phyloP scores from a whole-genome alignment of 495 filamentous ascomycete genomes.

The Geoglossum glabrum region DNA sequence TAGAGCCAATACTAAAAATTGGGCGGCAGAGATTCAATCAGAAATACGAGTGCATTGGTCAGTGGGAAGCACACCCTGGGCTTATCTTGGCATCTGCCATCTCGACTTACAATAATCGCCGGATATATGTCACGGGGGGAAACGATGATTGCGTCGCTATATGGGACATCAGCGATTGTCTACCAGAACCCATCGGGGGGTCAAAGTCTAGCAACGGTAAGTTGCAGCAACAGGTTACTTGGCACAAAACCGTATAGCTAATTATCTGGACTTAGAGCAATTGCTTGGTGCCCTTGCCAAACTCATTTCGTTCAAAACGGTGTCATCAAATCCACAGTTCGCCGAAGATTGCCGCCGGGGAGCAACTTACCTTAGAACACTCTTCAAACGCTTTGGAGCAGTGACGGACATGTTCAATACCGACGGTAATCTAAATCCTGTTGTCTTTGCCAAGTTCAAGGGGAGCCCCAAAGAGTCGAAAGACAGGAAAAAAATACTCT shows the following conservation, averaged over 20 bases:
- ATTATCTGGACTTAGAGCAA: constrained; percentile 30
- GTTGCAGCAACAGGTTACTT: neutral
- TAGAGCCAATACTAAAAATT: neutral
- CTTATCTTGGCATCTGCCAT: constrained; percentile 75
- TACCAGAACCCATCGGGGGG: constrained; percentile 21
- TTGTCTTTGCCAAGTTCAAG: constrained; percentile 73
- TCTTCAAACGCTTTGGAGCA: constrained; percentile 82
- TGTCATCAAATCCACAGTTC: constrained; percentile 68
- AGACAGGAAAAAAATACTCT: constrained; percentile 66
- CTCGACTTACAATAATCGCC: constrained; percentile 40
- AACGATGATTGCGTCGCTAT: constrained; percentile 78
- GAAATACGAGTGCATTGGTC: constrained; percentile 62
- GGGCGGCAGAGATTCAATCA: constrained; percentile 59
- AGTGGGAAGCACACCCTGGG: constrained; percentile 72
- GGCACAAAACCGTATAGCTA: neutral
- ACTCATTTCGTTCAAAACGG: constrained; percentile 75
- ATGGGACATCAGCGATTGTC: constrained; percentile 56
- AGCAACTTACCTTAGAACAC: constrained; percentile 67
- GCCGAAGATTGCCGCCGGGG: constrained; percentile 81
- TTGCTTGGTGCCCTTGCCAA: constrained; percentile 65
- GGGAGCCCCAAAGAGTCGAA: constrained; percentile 35
- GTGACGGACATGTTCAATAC: constrained; percentile 68
- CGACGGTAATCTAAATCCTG: constrained; percentile 56
- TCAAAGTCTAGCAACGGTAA: constrained; percentile 39
- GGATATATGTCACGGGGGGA: constrained; percentile 80